Evolutionary conservation across 306 rosid genomes (phyloP), one percentile per base, ranked within the genome.

Genomic region (Acacia acuminata): DNA sequence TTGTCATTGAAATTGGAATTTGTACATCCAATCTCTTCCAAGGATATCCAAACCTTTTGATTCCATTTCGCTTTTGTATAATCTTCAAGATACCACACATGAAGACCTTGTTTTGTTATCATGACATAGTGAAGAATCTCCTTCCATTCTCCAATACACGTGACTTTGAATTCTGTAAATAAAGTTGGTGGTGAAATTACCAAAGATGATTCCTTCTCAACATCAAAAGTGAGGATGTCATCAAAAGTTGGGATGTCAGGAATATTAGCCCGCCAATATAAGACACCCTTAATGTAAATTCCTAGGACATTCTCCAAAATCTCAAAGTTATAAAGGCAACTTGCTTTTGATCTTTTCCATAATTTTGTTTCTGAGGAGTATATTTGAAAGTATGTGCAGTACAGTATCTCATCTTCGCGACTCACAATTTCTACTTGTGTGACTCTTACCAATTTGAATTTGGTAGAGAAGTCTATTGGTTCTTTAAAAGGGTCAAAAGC

Each of bases 21-120:
- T 8, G 10, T 1, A 20, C 58, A 5, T 6, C 61, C 61, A 55
- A 55, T 20, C 11, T 55, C 61, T 20, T 8, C 22, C 25, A 55
- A 55, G 88, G 88, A 8, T 22, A 77, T 55, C 61, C 24, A 55
- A 55, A 20, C 11, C 61, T 55, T 55, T 25, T 7, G 61, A 25
- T 15, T 73, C 96, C 94, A 92, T 14, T 84, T 79, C 24, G 60
- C 38, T 70, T 92, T 90, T 60, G 65, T 88, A 34, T 83, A 87
- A 38, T 90, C 92, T 73, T 90, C 91, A 44, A 92, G 94, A 51
- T 22, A 81, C 91, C 94, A 92, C 3, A 92, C 87, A n/a, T 84
- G 88, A 43, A 92, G 79, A 45, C 94, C 96, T 25, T 81, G 65
- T 82, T 88, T 92, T 19, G 94, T 83, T 77, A 88, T 73, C 63